These are phyloP conservation scores for Paramecium caudatum DNA, from an alignment of 73 alveolate species.

Conservation along the genomic window DNA sequence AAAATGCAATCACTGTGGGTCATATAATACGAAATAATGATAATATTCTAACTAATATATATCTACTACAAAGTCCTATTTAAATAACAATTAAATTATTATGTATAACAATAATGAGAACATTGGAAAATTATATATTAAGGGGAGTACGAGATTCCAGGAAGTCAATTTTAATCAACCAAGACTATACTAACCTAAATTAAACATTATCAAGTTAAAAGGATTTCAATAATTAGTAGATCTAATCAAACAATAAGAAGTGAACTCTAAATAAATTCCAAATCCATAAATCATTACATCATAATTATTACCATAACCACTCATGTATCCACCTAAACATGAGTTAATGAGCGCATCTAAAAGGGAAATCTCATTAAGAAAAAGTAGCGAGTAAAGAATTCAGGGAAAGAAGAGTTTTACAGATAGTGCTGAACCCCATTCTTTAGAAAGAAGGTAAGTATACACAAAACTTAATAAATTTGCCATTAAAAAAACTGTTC, in stretches of 20 bases:
- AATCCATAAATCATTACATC: not conserved
- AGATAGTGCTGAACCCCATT: slow-evolving; percentile 42
- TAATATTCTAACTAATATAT: too few relatives aligned
- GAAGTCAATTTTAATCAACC: slow-evolving; percentile 31
- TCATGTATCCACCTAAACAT: slow-evolving; percentile 13
- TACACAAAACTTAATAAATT: slow-evolving; percentile 11
- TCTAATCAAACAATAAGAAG: slow-evolving; percentile 18
- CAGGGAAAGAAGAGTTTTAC: slow-evolving; percentile 34
- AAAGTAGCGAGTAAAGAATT: slow-evolving; percentile 30
- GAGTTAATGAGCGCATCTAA: slow-evolving; percentile 2
- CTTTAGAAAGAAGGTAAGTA: not conserved
- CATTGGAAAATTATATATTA: not conserved
- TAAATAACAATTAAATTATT: too few relatives aligned
- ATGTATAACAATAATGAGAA: slow-evolving; percentile 42
- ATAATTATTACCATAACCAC: not conserved
- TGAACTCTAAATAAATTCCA: not conserved
- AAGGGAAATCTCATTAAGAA: slow-evolving; percentile 9
- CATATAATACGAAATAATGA: slow-evolving; percentile 61
- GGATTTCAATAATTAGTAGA: slow-evolving; percentile 58
- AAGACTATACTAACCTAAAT: slow-evolving; percentile 39
- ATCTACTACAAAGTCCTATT: too few relatives aligned
- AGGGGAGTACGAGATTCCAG: slow-evolving; percentile 40
- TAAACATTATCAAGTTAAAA: slow-evolving; percentile 40
- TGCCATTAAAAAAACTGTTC: slow-evolving; percentile 9
- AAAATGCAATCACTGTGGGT: slow-evolving; percentile 47